A percentile compares a stretch with the other conserved stretches of the same genome.
Evolutionary conservation across 1,139 yeast genomes (phyloP).

Genomic region (Pichia sp.): DNA sequence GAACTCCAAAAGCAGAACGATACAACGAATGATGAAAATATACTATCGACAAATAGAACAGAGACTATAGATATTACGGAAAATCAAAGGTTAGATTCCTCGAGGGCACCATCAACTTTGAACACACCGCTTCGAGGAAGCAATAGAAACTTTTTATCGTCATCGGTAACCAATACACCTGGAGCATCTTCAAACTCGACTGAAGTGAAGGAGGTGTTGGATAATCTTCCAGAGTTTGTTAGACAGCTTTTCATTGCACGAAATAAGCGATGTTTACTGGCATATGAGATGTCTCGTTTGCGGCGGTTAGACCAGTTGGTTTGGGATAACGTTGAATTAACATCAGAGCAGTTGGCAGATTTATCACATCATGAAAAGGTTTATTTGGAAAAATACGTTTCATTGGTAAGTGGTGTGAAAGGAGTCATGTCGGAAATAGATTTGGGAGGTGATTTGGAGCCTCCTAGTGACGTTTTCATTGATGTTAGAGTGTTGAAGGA

Average conservation of each 20-base stretch:
- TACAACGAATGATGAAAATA: not conserved
- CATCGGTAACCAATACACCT: conserved; percentile 14
- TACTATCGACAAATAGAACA: not conserved
- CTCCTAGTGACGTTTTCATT: conserved; percentile 86
- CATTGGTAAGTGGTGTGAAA: conserved; percentile 68
- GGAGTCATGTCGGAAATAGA: conserved; percentile 83
- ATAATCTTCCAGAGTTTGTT: conserved; percentile 43
- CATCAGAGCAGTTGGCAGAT: conserved; percentile 39
- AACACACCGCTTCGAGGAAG: conserved; percentile 12
- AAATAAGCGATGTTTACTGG: conserved; percentile 82
- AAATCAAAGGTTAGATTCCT: not conserved
- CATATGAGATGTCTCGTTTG: conserved; percentile 72
- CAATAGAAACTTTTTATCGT: conserved; percentile 11
- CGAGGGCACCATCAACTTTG: conserved; percentile 2
- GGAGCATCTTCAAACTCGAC: not conserved
- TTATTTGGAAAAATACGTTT: conserved; percentile 66
- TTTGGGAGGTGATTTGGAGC: conserved; percentile 78
- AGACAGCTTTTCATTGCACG: conserved; percentile 79
- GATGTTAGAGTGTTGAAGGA: conserved; percentile 91
- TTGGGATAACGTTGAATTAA: conserved; percentile 51
- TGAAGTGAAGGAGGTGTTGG: conserved; percentile 6
- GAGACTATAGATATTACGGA: not conserved
- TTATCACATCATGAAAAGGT: conserved; percentile 77
- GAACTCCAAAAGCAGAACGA: conserved; percentile 48
- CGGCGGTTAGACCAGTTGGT: conserved; percentile 61